Base-by-base conservation (phyloP, 225 moss, liverwort and hornwort species). In the Rhytidiadelphus loreus region DNA sequence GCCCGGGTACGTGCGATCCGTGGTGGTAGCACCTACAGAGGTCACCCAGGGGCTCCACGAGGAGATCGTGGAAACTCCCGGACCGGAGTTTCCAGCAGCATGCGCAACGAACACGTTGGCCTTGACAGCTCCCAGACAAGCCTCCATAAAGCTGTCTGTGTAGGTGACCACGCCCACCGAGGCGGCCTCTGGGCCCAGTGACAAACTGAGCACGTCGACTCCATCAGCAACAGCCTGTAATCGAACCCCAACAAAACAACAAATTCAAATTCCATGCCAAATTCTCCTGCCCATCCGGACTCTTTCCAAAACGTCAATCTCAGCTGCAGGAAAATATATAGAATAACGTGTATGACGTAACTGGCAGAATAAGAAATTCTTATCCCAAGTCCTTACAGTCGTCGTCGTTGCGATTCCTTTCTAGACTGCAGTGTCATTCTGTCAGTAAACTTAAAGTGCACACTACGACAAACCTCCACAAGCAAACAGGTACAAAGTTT, bases 31-130 rank as follows among this genome's bases (percentile, higher is more conserved):
- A 29, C 94, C 95, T 28, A 93, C 91, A 28, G 95, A 90, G 11
- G 85, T 91, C 41, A 92, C 88, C 95, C 95, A 95, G 2, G 95
- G 94, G 55, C 92, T 93, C 89, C 90, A 95, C 33, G 95, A 95
- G 28, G 90, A 88, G 37, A 94, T 79, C 39, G 92, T 86, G 58
- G 91, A 89, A 37, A 60, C 24, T 7, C 55, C 87, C 16, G 95
- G 91, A 28, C 95, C 95, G 4, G 88, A 70, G 84, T 95, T 95
- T 63, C 95, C 95, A 41, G 91, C 94, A 37, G 95, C 95, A 87
- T 95, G 94, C 26, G 91, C 89, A 60, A 91, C 88, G 43, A 89
- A 83, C 55, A 95, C 88, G 30, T 92, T 92, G 19, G 7, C 13
- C 26, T 85, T 86, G 39, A 93, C 81, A 58, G 95, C 95, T 76